Evolutionary conservation across 495 filamentous ascomycete genomes (phyloP), one percentile per base, ranked within the genome.

Genomic region (Annulohypoxylon moriforme): DNA sequence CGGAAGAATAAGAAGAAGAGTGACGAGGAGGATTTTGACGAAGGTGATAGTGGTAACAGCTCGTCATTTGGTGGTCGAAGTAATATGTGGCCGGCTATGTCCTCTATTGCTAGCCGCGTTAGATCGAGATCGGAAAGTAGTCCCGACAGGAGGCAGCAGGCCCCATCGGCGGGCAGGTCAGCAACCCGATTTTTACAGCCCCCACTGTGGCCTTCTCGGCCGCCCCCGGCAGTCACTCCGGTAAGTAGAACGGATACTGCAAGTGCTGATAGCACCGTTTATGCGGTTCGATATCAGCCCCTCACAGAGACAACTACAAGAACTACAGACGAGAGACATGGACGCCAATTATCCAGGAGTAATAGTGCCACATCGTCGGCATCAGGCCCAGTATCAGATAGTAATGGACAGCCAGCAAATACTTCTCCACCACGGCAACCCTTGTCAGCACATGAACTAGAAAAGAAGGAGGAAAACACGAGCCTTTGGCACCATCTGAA

Each of bases 201-300:
- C 18, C 81, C 83, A 4, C 72, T 86, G 9, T 88, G 85, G 76
- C 87, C 90, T 18, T 86, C 89, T 24, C 87, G 88, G 27, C 91
- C 92, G 2, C 83, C 87, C 1, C 85, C 85, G n/a, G 85, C 85
- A 55, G 84, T 87, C 2, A 93, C 92, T 9, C 92, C 93, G 1
- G 80, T 93, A 64, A 94, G 92, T 73, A 86, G 92, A 61, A 88
- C 89, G n/a, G 92, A 96, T 70, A 92, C 91, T 1, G 87, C 89
- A 14, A 86, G 84, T 40, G 82, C 84, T 16, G 83, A 90, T 47
- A 96, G 93, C 78, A 97, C 94, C 2, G 88, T 96, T 13, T 97
- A 97, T 72, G 89, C 91, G 62, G 86, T 97, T 55, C 89, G 90
- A 50, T 94, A 96, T 75, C 91, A 95, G 67, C 87, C 92, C n/a